phyloP scores from a whole-genome alignment of 163 green algal species.

The Chlamydomonas reinhardtii region DNA sequence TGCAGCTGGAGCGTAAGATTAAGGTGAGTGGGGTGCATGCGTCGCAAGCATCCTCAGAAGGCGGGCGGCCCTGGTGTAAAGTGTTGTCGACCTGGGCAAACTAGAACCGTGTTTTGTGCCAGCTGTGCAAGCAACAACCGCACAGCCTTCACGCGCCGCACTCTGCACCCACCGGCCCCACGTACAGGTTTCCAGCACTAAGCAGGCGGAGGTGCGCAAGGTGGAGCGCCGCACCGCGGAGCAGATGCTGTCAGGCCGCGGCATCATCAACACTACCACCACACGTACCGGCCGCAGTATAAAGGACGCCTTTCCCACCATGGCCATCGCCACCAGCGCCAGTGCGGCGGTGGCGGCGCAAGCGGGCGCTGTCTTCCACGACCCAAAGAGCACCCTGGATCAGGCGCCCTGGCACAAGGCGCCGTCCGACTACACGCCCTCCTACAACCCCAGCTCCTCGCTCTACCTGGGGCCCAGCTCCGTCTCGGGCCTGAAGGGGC shows the following conservation, averaged over 20 bases:
- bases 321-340: neutral
- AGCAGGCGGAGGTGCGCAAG: neutral
- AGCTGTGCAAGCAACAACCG: too few species aligned
- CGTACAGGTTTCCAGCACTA: neutral
- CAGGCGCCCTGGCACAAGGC: too few species aligned
- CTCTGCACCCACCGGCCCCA: neutral
- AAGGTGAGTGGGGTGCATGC: neutral
- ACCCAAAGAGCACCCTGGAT: too few species aligned
- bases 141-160: too few species aligned
- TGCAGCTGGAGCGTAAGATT: slow-evolving; percentile 20
- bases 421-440: neutral
- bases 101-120: too few species aligned
- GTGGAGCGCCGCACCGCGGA: slow-evolving; percentile 2
- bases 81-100: too few species aligned
- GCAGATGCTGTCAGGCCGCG: neutral
- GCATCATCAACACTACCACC: slow-evolving; percentile 12
- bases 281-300: neutral
- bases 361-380: neutral
- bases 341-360: neutral
- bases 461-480: neutral
- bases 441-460: neutral
- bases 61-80: too few species aligned
- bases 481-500: neutral
- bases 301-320: neutral
- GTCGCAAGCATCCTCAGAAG: too few species aligned